Base-by-base conservation (phyloP, 2,329 filamentous ascomycete genomes). In the Zymoseptoria ardabiliae region DNA sequence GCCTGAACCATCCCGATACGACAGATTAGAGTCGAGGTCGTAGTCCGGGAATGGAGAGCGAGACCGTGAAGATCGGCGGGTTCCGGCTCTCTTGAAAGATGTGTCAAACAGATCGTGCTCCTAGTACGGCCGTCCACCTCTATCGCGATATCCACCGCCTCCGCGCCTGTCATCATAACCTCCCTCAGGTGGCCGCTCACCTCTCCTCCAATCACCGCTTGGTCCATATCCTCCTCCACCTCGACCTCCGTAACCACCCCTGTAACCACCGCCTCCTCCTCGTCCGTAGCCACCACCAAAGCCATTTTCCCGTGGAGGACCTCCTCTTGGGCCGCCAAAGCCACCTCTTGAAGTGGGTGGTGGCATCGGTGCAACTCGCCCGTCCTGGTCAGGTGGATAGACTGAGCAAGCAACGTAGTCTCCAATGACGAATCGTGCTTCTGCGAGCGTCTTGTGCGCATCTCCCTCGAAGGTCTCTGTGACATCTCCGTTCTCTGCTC, bases 341-440 rank as follows among this genome's bases (percentile, higher is more conserved):
- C 63, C 65, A 53, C 68, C 70, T 68, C 70, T 71, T 9, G 35
- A 77, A 74, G 25, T 80, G 78, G 21, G 77, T 11, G 81, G 78
- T n/a, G 82, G 77, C 9, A 77, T 68, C 45, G 88, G 84, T 50
- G 86, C 86, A 48, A 95, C 85, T 30, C 83, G 83, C 0, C 91
- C 91, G 71, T 93, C 88, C 30, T 83, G 77, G 23, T 89, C 76
- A 0, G 90, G 90, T 50, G 90, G 86, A 58, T 93, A 78, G 61
- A 96, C 86, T 4, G 90, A 89, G 72, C 90, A 93, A 59, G 88
- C 87, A 49, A 97, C 81, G 70, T 89, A 96, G 74, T 97, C 93
- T 0, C 93, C 93, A 63, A 94, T 88, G 10, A 96, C 88, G 69
- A 96, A 96, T 21, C 87, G 83, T 35, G 84, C 85, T 57, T 95